Evolutionary conservation across 495 filamentous ascomycete genomes (phyloP).

Genomic region (Penicillium waksmanii): DNA sequence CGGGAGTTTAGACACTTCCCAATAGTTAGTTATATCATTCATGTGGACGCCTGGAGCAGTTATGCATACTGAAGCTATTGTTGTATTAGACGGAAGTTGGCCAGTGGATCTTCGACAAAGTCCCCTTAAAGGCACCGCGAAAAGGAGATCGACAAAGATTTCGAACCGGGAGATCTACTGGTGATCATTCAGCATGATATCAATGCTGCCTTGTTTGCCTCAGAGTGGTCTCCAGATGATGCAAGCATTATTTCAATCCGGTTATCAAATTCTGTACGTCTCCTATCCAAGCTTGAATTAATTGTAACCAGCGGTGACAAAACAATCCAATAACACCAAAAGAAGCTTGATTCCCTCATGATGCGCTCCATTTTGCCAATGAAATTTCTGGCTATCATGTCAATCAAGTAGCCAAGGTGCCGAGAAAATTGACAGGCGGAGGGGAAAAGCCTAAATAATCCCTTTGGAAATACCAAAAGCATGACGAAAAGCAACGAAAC

Average conservation of each 20-base stretch:
- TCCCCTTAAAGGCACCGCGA: not conserved
- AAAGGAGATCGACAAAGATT: not conserved
- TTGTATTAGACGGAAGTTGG: not conserved
- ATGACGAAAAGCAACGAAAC: too few species aligned
- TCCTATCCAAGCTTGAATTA: not conserved
- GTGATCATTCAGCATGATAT: conserved; percentile 1
- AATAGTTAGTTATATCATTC: too few species aligned
- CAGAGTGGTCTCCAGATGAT: not conserved
- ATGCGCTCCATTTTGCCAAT: too few species aligned
- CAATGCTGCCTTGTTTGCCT: not conserved
- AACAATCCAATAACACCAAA: too few species aligned
- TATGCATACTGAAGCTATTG: too few species aligned
- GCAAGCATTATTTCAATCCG: conserved; percentile 3
- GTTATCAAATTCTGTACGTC: not conserved
- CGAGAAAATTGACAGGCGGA: not conserved
- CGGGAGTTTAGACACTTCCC: not conserved
- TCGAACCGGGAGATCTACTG: conserved; percentile 2
- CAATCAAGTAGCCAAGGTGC: too few species aligned
- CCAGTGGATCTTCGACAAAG: not conserved
- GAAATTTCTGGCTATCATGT: too few species aligned
- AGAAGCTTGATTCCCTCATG: too few species aligned
- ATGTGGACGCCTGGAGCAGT: too few species aligned
- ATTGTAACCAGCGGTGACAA: not conserved
- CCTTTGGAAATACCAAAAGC: too few species aligned
- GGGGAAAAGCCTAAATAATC: too few species aligned